Percentiles rank a stretch among this genome's conserved stretches.
Conservation (phyloP, 108 stramenopile genomes). For the Cyclotella atomus region DNA sequence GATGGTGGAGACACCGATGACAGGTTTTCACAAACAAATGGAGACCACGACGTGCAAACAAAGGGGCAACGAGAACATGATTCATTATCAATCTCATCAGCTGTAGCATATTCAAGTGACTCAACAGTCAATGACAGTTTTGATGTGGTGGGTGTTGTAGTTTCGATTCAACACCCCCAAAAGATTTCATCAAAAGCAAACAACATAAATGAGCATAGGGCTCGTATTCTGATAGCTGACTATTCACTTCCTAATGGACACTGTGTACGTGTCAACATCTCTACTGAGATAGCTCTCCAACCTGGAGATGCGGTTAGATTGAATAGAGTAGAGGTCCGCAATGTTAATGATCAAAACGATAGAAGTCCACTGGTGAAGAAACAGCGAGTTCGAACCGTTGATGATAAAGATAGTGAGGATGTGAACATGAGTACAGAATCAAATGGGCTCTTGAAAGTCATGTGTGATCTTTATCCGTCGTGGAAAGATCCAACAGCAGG, state of each 20-base stretch:
- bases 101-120: background rate
- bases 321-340: slow-evolving; percentile 42
- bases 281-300: slow-evolving; percentile 1
- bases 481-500: slow-evolving; percentile 32
- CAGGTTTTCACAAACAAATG: slow-evolving; percentile 29
- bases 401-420: background rate
- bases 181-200: background rate
- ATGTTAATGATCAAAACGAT: slow-evolving; percentile 1
- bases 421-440: background rate
- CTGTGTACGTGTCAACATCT: slow-evolving; percentile 30
- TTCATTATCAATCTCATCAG: slow-evolving; percentile 16
- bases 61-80: background rate
- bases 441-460: slow-evolving; percentile 19
- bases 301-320: slow-evolving; percentile 46
- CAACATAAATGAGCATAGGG: background rate
- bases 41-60: background rate
- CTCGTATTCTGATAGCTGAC: slow-evolving; percentile 37
- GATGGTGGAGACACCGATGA: slow-evolving; percentile 15
- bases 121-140: background rate
- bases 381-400: background rate
- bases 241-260: slow-evolving; percentile 21
- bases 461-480: slow-evolving; percentile 39
- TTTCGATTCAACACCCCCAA: slow-evolving; percentile 17
- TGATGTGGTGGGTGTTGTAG: slow-evolving; percentile 40
- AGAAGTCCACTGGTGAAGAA: background rate